Base-by-base conservation (phyloP, 192 early-diverging fungal genomes). In the Dimargaris cristalligena region DNA sequence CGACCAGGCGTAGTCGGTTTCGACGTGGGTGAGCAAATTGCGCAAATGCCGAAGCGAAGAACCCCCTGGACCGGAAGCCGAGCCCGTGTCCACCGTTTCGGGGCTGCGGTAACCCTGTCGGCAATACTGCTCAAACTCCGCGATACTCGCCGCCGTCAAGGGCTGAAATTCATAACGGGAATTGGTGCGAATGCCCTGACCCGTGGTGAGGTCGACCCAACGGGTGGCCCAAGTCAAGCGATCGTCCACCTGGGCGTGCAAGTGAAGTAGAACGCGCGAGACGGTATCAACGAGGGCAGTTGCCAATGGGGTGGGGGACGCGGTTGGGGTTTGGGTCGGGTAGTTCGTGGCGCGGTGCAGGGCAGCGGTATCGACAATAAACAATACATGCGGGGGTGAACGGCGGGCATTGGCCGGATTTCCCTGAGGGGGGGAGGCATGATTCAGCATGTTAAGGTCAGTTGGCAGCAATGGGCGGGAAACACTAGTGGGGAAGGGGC, bases 161-260 rank as follows among this genome's bases (percentile, higher is more conserved):
- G 25, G 25, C 46, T 47, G n/a, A 47, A 47, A 47, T 1, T 18
- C 25, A 6, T 25, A 47, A 47, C 46, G 46, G 2, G 20, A 18
- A 25, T 47, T 25, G 25, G 46, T 6, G 46, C 25, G 25, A 25
- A 47, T 47, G 20, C 46, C 46, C 1, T 47, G 46, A 6, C 46
- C 46, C n/a, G 6, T 47, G 20, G 20, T 25, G 1, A 47, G 46
- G 25, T 47, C 46, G 3, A 47, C 46, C 46, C 46, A 47, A 18
- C 46, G 46, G 25, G n/a, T 22, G 46, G 46, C 46, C 46, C 46
- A 47, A 25, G n/a, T 47, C 25, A 47, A 47, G 25, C 46, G 46
- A 6, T 25, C 6, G 46, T 47, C 46, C 46, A 47, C 46, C 6
- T 47, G 46, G 46, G 46, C 46, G 25, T 47, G 46, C 20, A 47